These are phyloP conservation scores for Sarocladium oryzae DNA, from an alignment of 2,329 filamentous ascomycete genomes.

Conservation along the genomic window DNA sequence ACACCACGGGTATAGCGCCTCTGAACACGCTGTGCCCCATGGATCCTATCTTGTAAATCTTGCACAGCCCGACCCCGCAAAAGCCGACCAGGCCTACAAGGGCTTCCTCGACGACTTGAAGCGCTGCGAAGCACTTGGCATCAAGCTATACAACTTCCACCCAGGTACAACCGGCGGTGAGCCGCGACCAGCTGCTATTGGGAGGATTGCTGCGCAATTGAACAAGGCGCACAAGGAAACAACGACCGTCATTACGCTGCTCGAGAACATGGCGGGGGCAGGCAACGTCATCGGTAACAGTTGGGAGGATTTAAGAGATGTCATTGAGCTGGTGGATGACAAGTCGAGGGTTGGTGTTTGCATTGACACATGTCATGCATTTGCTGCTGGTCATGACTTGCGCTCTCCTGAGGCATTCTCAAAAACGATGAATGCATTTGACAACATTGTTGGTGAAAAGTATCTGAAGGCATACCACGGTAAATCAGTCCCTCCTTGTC, in stretches of 20 bases:
- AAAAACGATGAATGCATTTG: constrained; percentile 68
- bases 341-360: constrained; percentile 86
- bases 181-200: constrained; percentile 62
- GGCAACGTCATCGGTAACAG: constrained; percentile 81
- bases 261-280: constrained; percentile 93
- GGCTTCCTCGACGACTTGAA: constrained; percentile 83
- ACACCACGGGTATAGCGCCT: constrained; percentile 63
- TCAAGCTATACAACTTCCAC: constrained; percentile 96
- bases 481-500: constrained; percentile 15
- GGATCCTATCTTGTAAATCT: constrained; percentile 96
- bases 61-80: constrained; percentile 71
- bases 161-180: constrained; percentile 74
- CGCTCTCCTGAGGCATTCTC: constrained; percentile 67
- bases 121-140: constrained; percentile 79
- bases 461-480: constrained; percentile 80
- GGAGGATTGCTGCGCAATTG: constrained; percentile 72
- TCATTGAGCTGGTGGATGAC: constrained; percentile 73
- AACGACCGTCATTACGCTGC: constrained; percentile 67
- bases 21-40: constrained; percentile 76
- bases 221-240: constrained; percentile 78
- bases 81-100: constrained; percentile 78
- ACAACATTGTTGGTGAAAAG: constrained; percentile 65
- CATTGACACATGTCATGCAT: constrained; percentile 93
- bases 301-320: constrained; percentile 80
- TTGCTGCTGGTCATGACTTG: constrained; percentile 89